Evolutionary conservation across 75 land plant genomes (phyloP).

Genomic region (Selaginella tamariscina): DNA sequence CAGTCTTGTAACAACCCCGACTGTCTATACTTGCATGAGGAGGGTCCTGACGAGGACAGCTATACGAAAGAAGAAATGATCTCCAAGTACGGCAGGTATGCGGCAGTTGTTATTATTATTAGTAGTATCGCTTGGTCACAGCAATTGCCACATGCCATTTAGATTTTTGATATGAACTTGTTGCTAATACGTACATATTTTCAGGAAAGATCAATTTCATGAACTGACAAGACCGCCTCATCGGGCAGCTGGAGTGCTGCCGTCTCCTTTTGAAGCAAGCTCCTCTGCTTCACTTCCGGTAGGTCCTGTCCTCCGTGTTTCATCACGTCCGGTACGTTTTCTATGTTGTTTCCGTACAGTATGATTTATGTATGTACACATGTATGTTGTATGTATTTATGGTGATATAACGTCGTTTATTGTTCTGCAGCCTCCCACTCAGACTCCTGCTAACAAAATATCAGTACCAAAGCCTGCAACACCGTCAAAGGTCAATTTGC

Average conservation of each 20-base stretch:
- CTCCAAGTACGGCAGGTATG: slow-evolving; percentile 60
- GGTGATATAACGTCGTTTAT: background rate
- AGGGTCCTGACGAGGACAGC: slow-evolving; percentile 74
- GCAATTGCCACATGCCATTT: background rate
- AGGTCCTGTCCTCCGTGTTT: slow-evolving; percentile 19
- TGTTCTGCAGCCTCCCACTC: background rate
- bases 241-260: slow-evolving; percentile 46
- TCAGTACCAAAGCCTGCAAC: slow-evolving; percentile 24
- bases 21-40: slow-evolving; percentile 79
- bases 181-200: background rate
- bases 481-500: slow-evolving; percentile 40
- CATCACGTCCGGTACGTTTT: slow-evolving; percentile 19
- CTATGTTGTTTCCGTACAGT: background rate
- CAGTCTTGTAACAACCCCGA: slow-evolving; percentile 88
- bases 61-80: slow-evolving; percentile 77
- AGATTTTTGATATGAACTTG: background rate
- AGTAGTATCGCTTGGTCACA: background rate
- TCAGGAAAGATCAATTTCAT: slow-evolving; percentile 52
- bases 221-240: slow-evolving; percentile 39
- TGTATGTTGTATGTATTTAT: background rate
- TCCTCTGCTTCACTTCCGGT: slow-evolving; percentile 15
- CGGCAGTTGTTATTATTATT: background rate
- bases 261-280: slow-evolving; percentile 53
- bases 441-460: slow-evolving; percentile 19
- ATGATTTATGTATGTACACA: background rate